Evolutionary conservation across 2,329 filamentous ascomycete species (phyloP).

Genomic region (Biscogniauxia sp.): DNA sequence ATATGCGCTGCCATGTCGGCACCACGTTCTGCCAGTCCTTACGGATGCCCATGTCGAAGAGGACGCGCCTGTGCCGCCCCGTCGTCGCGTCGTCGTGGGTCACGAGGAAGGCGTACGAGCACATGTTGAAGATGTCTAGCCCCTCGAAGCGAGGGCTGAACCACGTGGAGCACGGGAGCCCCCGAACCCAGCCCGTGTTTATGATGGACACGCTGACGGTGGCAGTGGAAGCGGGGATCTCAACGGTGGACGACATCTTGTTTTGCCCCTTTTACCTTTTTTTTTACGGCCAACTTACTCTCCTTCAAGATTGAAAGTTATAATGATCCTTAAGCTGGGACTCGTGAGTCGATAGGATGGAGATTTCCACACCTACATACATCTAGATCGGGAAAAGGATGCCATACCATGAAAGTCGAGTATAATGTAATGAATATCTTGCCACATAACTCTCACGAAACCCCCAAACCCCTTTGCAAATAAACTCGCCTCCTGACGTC

Average conservation of each 20-base stretch:
- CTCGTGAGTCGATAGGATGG: no score
- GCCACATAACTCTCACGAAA: neutral
- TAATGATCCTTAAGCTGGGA: no score
- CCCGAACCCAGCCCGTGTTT: neutral
- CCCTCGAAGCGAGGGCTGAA: conserved; percentile 4
- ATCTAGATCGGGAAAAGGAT: no score
- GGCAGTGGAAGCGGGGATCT: neutral
- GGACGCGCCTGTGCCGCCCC: neutral
- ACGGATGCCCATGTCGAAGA: conserved; percentile 9
- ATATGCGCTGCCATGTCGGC: neutral
- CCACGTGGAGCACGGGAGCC: neutral
- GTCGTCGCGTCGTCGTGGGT: neutral
- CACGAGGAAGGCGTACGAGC: conserved; percentile 7
- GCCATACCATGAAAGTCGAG: no score
- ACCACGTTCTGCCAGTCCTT: conserved; percentile 4
- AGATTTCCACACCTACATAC: no score
- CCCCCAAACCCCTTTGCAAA: neutral
- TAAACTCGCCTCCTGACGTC: neutral
- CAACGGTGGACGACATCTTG: neutral
- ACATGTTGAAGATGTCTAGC: neutral
- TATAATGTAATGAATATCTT: neutral
- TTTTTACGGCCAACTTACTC: neutral
- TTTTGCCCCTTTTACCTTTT: neutral
- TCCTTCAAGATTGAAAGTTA: no score
- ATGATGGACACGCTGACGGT: conserved; percentile 1